Evolutionary conservation across 371 early-diverging fungal genomes (phyloP).

Genomic region (Apophysomyces elegans): DNA sequence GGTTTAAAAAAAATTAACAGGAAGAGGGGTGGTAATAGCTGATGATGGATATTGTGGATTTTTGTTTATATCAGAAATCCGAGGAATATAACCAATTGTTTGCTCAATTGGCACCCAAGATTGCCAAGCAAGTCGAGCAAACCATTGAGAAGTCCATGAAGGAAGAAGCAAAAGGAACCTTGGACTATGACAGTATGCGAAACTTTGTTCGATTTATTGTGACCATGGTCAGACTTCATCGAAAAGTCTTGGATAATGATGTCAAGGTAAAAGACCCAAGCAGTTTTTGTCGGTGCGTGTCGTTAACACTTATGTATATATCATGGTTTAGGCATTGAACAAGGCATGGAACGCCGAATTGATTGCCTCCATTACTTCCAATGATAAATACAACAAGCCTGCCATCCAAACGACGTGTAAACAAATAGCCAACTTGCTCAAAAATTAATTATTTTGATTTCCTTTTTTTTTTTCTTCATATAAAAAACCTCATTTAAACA

Average conservation of each 20-base stretch:
- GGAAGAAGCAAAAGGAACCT: conserved; percentile 21
- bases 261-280: conserved; percentile 22
- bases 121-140: conserved; percentile 28
- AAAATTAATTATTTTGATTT: conserved; percentile 2
- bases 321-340: conserved; percentile 19
- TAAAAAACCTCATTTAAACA: too few relatives aligned
- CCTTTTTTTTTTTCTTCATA: neutral
- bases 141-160: conserved; percentile 27
- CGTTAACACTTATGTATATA: neutral
- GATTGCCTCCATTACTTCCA: conserved; percentile 21
- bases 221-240: conserved; percentile 31
- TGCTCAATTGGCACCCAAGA: conserved; percentile 27
- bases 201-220: conserved; percentile 31
- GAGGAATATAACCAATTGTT: conserved; percentile 43
- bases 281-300: too few relatives aligned
- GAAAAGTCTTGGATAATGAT: conserved; percentile 30
- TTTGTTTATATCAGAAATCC: conserved; percentile 31
- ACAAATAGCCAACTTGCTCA: conserved; percentile 10
- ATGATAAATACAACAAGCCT: conserved; percentile 31
- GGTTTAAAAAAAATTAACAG: conserved; percentile 1
- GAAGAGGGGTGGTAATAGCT: conserved; percentile 29
- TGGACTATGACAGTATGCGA: conserved; percentile 35
- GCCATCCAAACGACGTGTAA: conserved; percentile 27
- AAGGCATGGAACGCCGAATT: conserved; percentile 33
- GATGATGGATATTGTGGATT: conserved; percentile 22